phyloP scores from a whole-genome alignment of 2,329 filamentous ascomycete species.

The Rachicladosporium sp. region DNA sequence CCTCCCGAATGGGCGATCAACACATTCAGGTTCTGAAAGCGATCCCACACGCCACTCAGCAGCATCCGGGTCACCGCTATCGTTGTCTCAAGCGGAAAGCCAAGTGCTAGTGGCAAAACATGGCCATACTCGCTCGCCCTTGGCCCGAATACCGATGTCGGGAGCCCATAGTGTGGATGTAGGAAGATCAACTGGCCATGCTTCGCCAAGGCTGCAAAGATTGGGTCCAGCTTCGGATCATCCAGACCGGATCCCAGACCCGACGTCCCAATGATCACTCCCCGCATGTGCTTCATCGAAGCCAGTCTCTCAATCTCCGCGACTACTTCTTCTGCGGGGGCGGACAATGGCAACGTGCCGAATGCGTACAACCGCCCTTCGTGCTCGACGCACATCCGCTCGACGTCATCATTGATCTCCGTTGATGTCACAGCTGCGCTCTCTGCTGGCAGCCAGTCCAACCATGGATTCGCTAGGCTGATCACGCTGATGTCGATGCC shows the following conservation, averaged over 20 bases:
- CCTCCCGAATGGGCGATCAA: constrained; percentile 81
- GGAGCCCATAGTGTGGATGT: constrained; percentile 86
- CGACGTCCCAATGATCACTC: constrained; percentile 79
- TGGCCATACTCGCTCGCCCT: constrained; percentile 68
- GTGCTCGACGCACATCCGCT: constrained; percentile 54
- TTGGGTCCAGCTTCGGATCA: constrained; percentile 57
- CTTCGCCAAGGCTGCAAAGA: constrained; percentile 58
- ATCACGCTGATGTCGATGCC: constrained; percentile 72
- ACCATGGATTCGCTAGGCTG: constrained; percentile 85
- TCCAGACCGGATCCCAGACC: constrained; percentile 72
- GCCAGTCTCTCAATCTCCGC: constrained; percentile 52
- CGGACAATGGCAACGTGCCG: constrained; percentile 66
- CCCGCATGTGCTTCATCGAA: constrained; percentile 55
- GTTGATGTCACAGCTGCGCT: constrained; percentile 53
- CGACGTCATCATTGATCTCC: constrained; percentile 66
- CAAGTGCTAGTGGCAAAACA: constrained; percentile 71
- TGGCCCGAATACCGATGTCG: constrained; percentile 65
- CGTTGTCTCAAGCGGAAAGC: constrained; percentile 86
- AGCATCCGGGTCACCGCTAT: constrained; percentile 83
- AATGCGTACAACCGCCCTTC: constrained; percentile 69
- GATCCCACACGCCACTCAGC: constrained; percentile 73
- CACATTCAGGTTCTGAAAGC: constrained; percentile 55
- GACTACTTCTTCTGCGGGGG: constrained; percentile 47
- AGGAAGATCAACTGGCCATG: constrained; percentile 61
- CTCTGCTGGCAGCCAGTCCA: constrained; percentile 60